Base-by-base conservation (phyloP, 2,329 filamentous ascomycete species). In the Monosporascus sp. region DNA sequence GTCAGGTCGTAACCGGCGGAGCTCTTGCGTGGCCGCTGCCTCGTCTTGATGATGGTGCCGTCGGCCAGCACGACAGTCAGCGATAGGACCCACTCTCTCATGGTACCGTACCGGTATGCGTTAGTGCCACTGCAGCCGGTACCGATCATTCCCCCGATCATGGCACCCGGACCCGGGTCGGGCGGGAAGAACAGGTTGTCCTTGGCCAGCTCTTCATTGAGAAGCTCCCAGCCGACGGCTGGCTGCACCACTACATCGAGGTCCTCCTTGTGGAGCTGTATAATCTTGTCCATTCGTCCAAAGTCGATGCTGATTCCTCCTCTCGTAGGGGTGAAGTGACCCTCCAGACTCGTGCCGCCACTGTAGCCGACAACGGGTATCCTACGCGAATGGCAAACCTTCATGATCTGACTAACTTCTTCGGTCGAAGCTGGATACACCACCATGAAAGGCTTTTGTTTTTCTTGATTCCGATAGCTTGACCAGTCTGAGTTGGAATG, bases 1-100 rank as follows among this genome's bases (percentile, higher is more conserved):
- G 87, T 93, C 34, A 93, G 75, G 64, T 93, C 88, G 68, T 92
- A 93, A n/a, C 89, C 89, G 14, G 89, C 89, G 50, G 84, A 88
- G 51, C 85, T 89, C 70, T 92, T 93, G 49, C 88, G 78, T 2
- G 89, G 87, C 25, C 89, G 78, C 65, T 90, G 87, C 55, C 85
- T 79, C 3, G 89, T 93, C 72, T 90, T 90, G 64, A 93, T 84
- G 36, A 92, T 71, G 0, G 88, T 90, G 22, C 90, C 89, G 68
- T 94, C 89, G 2, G 89, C 87, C 50, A 95, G 77, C 1, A 95
- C 89, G 2, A 94, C 86, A 0, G 89, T 94, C 48, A 95, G 73
- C 49, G 83, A 88, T 9, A 93, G 71, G 1, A 94, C 89, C 89
- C 89, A 95, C 66, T 95, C 90, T 51, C 88, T 83, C 89, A 94